Conservation (phyloP, 106 monocot species). For the Acorus calamus region DNA sequence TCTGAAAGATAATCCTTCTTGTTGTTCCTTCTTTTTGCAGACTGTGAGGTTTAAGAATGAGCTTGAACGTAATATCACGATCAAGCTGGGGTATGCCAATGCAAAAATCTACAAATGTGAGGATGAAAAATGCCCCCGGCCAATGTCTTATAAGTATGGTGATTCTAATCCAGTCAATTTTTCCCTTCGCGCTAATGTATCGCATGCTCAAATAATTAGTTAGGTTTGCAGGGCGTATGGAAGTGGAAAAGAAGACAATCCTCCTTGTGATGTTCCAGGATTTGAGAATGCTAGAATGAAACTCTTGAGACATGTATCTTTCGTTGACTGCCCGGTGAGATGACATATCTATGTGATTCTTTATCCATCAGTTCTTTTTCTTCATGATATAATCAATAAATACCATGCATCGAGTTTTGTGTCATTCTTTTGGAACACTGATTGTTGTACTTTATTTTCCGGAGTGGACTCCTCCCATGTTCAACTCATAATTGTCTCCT, state of each 20-base stretch:
- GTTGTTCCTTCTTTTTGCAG: slow-evolving; percentile 27
- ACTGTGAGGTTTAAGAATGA: slow-evolving; percentile 97
- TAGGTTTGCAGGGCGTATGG: slow-evolving; percentile 74
- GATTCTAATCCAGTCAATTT: neutral
- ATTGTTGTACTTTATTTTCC: no score
- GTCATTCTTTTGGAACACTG: no score
- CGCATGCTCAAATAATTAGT: neutral
- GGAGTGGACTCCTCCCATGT: no score
- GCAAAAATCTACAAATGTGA: slow-evolving; percentile 99
- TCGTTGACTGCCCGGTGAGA: slow-evolving; percentile 91
- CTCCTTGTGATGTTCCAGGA: slow-evolving; percentile 86
- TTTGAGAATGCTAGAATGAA: slow-evolving; percentile 91
- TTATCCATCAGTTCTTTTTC: no score
- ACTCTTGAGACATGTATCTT: slow-evolving; percentile 90
- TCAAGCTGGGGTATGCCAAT: slow-evolving; percentile 96
- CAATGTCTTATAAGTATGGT: slow-evolving; percentile 94
- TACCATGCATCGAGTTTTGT: no score
- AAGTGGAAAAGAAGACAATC: slow-evolving; percentile 93
- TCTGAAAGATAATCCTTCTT: no score
- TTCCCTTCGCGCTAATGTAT: neutral
- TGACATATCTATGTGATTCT: neutral
- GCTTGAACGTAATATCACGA: slow-evolving; percentile 89
- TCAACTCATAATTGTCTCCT: no score
- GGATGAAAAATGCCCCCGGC: slow-evolving; percentile 85
- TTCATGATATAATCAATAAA: no score